A percentile compares a stretch with the other conserved stretches of the same genome.
Evolutionary conservation across 208 protist genomes (phyloP).

Genomic region (Crithidia expoeki): DNA sequence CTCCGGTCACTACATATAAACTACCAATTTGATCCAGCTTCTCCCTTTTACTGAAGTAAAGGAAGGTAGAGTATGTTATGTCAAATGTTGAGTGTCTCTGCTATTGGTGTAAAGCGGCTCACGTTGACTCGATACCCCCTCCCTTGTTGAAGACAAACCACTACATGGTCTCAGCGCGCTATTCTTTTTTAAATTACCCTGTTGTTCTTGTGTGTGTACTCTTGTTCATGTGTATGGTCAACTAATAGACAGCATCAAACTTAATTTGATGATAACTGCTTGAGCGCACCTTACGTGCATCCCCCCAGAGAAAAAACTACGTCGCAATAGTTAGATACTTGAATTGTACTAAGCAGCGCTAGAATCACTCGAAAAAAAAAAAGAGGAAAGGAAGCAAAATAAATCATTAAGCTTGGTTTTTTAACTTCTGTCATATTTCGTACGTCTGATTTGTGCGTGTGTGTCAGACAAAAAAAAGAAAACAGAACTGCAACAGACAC

Average conservation of each 20-base stretch:
- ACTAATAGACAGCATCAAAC: neutral
- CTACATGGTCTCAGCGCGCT: too few species aligned
- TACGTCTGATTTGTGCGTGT: neutral
- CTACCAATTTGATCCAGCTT: too few species aligned
- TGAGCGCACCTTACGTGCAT: neutral
- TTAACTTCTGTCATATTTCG: neutral
- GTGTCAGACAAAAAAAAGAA: neutral
- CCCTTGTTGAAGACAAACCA: too few species aligned
- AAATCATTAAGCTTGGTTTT: conserved; percentile 13
- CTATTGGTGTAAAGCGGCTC: too few species aligned
- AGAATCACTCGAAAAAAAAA: neutral
- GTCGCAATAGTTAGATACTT: conserved; percentile 1
- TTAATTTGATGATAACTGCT: neutral
- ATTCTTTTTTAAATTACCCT: too few species aligned
- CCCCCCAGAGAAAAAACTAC: neutral
- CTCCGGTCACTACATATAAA: too few species aligned
- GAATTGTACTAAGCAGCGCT: conserved; percentile 18
- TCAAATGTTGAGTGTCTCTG: too few species aligned
- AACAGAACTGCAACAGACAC: neutral
- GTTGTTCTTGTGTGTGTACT: too few species aligned
- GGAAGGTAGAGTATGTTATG: too few species aligned
- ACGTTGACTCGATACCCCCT: too few species aligned
- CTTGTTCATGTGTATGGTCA: too few species aligned
- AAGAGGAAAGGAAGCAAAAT: conserved; percentile 16
- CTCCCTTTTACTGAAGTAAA: too few species aligned